Percentiles rank a stretch among this genome's conserved stretches.
Conservation (phyloP, 345 rosid genomes). For the Luvunga scandens region DNA sequence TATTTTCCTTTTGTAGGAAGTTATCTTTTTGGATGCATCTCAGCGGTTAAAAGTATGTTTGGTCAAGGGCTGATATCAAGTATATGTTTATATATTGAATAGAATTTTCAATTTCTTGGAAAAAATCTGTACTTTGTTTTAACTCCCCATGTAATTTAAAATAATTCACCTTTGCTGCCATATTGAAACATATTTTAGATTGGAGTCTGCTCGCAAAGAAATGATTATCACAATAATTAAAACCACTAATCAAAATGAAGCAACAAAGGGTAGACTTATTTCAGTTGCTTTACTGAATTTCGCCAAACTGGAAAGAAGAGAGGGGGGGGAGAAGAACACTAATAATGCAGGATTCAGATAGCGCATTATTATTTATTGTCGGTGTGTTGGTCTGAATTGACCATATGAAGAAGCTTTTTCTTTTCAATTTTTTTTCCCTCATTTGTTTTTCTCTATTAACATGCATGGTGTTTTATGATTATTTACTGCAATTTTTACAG, state of each 20-base stretch:
- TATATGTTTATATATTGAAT: neutral
- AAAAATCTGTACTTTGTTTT: neutral
- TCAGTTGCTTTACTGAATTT: neutral
- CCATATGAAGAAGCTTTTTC: neutral
- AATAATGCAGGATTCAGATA: neutral
- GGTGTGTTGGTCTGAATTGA: neutral
- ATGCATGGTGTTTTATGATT: slow-evolving; percentile 7
- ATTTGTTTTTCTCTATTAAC: neutral
- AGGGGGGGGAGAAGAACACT: too few relatives aligned
- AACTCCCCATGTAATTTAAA: neutral
- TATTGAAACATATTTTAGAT: neutral
- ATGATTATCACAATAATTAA: neutral
- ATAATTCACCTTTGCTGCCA: neutral
- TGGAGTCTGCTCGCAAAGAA: neutral
- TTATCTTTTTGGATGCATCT: slow-evolving; percentile 63
- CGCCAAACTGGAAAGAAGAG: neutral
- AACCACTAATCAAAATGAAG: neutral
- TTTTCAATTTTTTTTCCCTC: neutral
- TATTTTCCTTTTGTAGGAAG: slow-evolving; percentile 55
- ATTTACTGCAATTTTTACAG: slow-evolving; percentile 39
- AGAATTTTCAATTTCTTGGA: neutral
- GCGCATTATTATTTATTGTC: neutral
- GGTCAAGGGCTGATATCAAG: slow-evolving; percentile 1
- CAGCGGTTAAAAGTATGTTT: slow-evolving; percentile 55
- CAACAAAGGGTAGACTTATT: neutral